Percentiles rank a stretch among this genome's conserved stretches.
Evolutionary conservation across 805 yeast species (phyloP).

Genomic region (Metschnikowia colocasiae): DNA sequence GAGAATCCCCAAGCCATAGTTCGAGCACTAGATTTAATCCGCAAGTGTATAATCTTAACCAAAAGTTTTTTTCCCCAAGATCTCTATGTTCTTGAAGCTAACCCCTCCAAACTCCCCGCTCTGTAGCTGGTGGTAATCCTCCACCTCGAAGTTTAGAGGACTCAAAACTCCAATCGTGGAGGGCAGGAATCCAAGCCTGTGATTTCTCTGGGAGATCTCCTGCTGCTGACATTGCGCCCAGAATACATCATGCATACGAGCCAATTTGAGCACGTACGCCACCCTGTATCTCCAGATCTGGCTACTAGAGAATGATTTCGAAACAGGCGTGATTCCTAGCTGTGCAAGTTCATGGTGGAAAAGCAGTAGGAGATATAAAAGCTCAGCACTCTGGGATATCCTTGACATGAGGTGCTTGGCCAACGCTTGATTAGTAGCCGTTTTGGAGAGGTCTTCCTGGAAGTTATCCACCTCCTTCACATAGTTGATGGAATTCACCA

Average conservation of each 20-base stretch:
- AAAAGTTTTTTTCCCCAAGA: constrained; percentile 8
- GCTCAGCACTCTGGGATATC: constrained; percentile 26
- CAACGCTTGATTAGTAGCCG: constrained; percentile 22
- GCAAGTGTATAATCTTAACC: not conserved
- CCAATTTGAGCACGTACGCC: constrained; percentile 23
- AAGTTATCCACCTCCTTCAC: constrained; percentile 28
- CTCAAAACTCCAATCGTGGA: constrained; percentile 35
- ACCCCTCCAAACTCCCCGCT: constrained; percentile 24
- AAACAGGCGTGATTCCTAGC: constrained; percentile 24
- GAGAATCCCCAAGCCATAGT: constrained; percentile 80
- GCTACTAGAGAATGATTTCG: constrained; percentile 8
- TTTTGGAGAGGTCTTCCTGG: constrained; percentile 19
- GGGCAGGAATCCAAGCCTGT: constrained; percentile 24
- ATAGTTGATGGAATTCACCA: constrained; percentile 23
- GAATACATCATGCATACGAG: constrained; percentile 29
- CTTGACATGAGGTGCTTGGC: constrained; percentile 22
- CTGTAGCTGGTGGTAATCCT: constrained; percentile 26
- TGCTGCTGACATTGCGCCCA: constrained; percentile 34
- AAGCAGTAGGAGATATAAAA: constrained; percentile 27
- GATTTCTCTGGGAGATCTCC: constrained; percentile 31
- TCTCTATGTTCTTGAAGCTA: constrained; percentile 23
- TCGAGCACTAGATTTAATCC: not conserved
- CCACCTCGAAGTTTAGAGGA: constrained; percentile 32
- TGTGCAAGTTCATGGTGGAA: constrained; percentile 32
- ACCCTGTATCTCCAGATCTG: constrained; percentile 19